phyloP scores from a whole-genome alignment of 2,329 filamentous ascomycete species.

The Myriosclerotinia duriaeana region DNA sequence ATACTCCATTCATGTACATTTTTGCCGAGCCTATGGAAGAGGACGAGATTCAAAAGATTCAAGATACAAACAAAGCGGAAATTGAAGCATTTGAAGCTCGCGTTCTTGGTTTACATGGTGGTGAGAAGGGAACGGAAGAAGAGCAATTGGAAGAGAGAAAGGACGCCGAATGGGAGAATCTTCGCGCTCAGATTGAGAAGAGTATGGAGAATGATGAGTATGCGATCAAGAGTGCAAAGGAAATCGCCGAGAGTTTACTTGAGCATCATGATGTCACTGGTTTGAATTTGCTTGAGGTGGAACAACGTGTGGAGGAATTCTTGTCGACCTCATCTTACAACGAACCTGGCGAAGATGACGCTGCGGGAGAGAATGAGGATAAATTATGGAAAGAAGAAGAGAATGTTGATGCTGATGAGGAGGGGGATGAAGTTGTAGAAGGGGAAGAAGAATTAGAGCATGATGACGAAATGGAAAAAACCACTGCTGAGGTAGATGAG shows the following conservation, averaged over 20 bases:
- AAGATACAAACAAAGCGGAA: constrained; percentile 62
- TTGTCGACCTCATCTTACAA: constrained; percentile 21
- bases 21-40: constrained; percentile 83
- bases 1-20: constrained; percentile 73
- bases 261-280: constrained; percentile 25
- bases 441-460: constrained; percentile 19
- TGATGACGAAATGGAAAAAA: constrained; percentile 23
- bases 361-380: constrained; percentile 9
- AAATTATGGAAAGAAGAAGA: constrained; percentile 23
- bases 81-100: constrained; percentile 68
- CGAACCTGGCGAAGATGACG: constrained; percentile 12
- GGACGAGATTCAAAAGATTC: constrained; percentile 70
- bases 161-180: constrained; percentile 37
- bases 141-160: constrained; percentile 31
- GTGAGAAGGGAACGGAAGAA: constrained; percentile 38
- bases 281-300: constrained; percentile 24
- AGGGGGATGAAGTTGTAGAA: constrained; percentile 20
- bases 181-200: constrained; percentile 40
- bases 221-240: constrained; percentile 28
- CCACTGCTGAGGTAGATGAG: constrained; percentile 20
- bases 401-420: constrained; percentile 22
- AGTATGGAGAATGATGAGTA: constrained; percentile 37
- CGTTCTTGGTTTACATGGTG: constrained; percentile 53
- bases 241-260: constrained; percentile 24
- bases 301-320: constrained; percentile 26